Base-by-base conservation (phyloP, 1,284 basidiomycete genomes). In the Lentinus polychrous region DNA sequence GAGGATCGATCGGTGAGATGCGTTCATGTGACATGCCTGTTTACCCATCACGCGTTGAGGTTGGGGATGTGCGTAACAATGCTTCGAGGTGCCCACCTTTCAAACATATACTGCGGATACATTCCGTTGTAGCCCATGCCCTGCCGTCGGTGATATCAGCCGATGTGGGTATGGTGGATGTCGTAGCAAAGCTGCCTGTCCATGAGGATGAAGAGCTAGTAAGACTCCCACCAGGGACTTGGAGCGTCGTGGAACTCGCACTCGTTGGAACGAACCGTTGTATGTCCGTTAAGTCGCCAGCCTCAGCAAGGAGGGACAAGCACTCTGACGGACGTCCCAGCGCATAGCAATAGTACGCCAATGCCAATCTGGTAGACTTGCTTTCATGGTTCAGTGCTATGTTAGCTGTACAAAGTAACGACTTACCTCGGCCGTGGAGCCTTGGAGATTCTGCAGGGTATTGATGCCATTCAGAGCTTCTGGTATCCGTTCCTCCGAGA, bases 321-420 rank as follows among this genome's bases (percentile, higher is more conserved):
- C 86, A 90, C 47, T 80, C 76, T 2, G 72, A 64, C 14, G 82
- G 81, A 15, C 78, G 70, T 27, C 81, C 80, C 2, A 91, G 66
- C 0, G 89, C 85, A 63, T 88, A 90, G 2, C 81, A 79, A 57
- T 86, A 83, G 63, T 88, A 91, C 2, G 86, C 89, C 36, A 86
- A 66, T 0, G 78, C 73, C 47, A 88, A 73, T 51, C 76, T 69
- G 14, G 81, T 67, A 12, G 76, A 80, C 83, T 86, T 53, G 11
- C 39, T 17, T 17, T 22, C 18, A 23, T 42, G 34, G 49, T 14
- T 53, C 32, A 44, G 50, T 34, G 8, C 33, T 45, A 27, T 48
- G 46, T 48, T n/a, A 34, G 27, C 42, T n/a, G 32, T 36, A 50
- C 49, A 43, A 47, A 43, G 49, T 45, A 51, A 43, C 43, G 41